Conservation (phyloP, 495 filamentous ascomycete species). For the Chlorociboria aeruginascens region DNA sequence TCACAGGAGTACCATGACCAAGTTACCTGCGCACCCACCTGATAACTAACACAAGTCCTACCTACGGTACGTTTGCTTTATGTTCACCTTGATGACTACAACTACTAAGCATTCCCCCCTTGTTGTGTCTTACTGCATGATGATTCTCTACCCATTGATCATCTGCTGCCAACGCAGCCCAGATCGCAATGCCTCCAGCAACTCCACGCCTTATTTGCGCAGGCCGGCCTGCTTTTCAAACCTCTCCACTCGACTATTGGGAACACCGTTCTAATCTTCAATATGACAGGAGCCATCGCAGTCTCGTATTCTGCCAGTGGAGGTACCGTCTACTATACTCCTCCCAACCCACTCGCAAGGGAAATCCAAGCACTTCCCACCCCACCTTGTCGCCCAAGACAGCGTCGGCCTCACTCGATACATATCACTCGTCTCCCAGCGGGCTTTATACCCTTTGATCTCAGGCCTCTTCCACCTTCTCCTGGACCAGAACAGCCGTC, state of each 20-base stretch:
- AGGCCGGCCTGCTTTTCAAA: neutral
- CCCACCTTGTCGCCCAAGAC: slow-evolving; percentile 37
- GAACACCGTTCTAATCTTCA: slow-evolving; percentile 6
- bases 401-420: slow-evolving; percentile 40
- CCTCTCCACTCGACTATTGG: neutral
- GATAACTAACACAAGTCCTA: too few species aligned
- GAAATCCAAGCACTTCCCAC: slow-evolving; percentile 21
- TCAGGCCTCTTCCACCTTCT: slow-evolving; percentile 24
- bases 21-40: too few species aligned
- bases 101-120: neutral
- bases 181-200: neutral
- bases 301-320: slow-evolving; percentile 8
- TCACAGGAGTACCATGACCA: too few species aligned
- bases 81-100: too few species aligned
- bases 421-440: slow-evolving; percentile 42
- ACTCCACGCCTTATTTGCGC: neutral
- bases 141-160: neutral
- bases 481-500: slow-evolving; percentile 17
- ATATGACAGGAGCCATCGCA: slow-evolving; percentile 9
- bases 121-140: slow-evolving; percentile 7
- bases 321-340: slow-evolving; percentile 14
- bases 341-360: neutral
- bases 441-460: slow-evolving; percentile 36
- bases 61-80: too few species aligned
- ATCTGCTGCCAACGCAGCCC: slow-evolving; percentile 1